Conservation (phyloP, 176 grass and related monocot species). For the Phoenix roebelenii region DNA sequence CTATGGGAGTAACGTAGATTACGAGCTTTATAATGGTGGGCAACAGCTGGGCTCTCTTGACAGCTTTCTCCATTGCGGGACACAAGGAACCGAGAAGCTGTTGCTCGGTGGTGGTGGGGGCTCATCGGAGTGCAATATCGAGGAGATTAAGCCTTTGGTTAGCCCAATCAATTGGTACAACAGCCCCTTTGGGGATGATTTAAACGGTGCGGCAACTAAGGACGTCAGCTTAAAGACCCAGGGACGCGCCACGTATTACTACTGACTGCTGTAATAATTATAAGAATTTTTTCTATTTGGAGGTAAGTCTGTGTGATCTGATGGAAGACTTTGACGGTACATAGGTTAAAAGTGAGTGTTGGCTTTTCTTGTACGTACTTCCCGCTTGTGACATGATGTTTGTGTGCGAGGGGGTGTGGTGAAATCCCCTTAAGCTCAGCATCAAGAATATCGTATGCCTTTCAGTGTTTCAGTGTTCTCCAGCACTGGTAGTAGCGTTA, state of each 20-base stretch:
- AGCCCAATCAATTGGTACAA: background rate
- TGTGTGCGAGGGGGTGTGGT: too few species aligned
- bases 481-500: too few species aligned
- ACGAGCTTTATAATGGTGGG: conserved; percentile 13
- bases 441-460: too few species aligned
- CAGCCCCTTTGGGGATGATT: background rate
- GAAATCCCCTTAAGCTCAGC: too few species aligned
- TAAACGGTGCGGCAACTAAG: background rate
- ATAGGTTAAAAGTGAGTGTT: background rate
- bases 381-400: too few species aligned
- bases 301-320: background rate
- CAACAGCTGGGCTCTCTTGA: conserved; percentile 11
- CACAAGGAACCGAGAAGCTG: conserved; percentile 14
- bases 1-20: conserved; percentile 9
- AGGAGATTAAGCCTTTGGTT: background rate
- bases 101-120: conserved; percentile 5
- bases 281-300: background rate
- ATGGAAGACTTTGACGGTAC: background rate
- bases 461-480: too few species aligned
- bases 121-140: background rate
- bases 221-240: background rate
- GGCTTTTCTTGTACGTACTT: too few species aligned
- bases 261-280: background rate
- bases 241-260: background rate
- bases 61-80: conserved; percentile 24